These are phyloP conservation scores for Aspergillus diversus DNA, from an alignment of 495 filamentous ascomycete genomes.

Conservation along the genomic window DNA sequence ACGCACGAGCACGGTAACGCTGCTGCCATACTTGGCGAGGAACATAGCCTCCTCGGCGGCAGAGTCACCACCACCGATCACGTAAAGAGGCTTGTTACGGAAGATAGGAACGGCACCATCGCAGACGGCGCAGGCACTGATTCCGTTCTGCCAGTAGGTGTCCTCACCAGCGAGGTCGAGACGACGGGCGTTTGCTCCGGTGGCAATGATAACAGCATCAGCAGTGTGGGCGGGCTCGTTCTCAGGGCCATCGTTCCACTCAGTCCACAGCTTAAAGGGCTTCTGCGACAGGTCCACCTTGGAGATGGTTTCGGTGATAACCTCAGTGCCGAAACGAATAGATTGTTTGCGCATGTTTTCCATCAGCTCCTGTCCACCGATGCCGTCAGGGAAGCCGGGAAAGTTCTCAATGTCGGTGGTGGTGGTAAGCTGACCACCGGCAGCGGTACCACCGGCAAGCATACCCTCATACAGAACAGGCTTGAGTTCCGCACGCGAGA, in stretches of 20 bases:
- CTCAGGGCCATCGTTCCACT: slow-evolving; percentile 74
- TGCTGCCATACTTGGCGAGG: slow-evolving; percentile 93
- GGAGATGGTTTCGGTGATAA: slow-evolving; percentile 88
- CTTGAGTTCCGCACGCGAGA: slow-evolving; percentile 85
- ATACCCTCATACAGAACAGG: slow-evolving; percentile 97
- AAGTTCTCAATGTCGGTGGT: slow-evolving; percentile 99
- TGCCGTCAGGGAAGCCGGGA: slow-evolving; percentile 88
- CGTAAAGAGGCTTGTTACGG: slow-evolving; percentile 89
- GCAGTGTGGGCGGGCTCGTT: slow-evolving; percentile 74
- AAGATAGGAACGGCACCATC: slow-evolving; percentile 98
- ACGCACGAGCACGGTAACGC: slow-evolving; percentile 92
- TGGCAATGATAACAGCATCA: slow-evolving; percentile 91
- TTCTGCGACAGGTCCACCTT: slow-evolving; percentile 82
- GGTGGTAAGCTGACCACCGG: slow-evolving; percentile 94
- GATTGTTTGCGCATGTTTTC: slow-evolving; percentile 93
- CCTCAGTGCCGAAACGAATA: slow-evolving; percentile 85
- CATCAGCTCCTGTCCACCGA: slow-evolving; percentile 87
- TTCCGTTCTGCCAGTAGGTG: slow-evolving; percentile 94
- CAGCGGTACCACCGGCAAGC: slow-evolving; percentile 93
- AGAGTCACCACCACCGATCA: slow-evolving; percentile 96
- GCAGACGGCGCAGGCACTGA: slow-evolving; percentile 96
- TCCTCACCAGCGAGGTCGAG: slow-evolving; percentile 87
- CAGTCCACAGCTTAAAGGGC: slow-evolving; percentile 90
- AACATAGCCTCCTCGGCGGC: slow-evolving; percentile 98
- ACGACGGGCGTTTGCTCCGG: slow-evolving; percentile 86